A percentile compares a stretch with the other conserved stretches of the same genome.
Conservation (phyloP, 1,284 basidiomycete species). For the Amylostereum areolatum region DNA sequence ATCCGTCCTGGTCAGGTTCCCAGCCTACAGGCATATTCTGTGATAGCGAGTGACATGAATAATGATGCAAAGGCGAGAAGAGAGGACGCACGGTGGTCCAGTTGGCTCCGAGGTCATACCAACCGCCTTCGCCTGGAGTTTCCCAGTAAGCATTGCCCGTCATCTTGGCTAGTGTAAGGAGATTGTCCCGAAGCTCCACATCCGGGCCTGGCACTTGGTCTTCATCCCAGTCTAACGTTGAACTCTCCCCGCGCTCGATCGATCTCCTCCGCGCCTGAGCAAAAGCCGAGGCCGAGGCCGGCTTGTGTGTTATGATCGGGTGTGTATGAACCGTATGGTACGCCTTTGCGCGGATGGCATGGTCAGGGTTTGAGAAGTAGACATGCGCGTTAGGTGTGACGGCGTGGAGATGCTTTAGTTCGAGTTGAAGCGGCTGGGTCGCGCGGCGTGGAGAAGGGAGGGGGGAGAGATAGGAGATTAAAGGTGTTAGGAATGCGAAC, state of each 20-base stretch:
- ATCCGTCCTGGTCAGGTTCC: conserved; percentile 82
- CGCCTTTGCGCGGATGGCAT: too few relatives aligned
- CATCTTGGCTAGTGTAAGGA: conserved; percentile 90
- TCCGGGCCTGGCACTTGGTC: conserved; percentile 63
- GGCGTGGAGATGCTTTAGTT: too few relatives aligned
- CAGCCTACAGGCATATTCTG: conserved; percentile 88
- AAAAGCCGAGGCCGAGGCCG: conserved; percentile 48
- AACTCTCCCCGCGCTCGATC: conserved; percentile 40
- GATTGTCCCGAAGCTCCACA: conserved; percentile 68
- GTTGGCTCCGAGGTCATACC: conserved; percentile 69
- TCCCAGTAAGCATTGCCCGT: conserved; percentile 84
- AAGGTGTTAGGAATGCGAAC: too few relatives aligned
- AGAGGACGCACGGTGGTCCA: conserved; percentile 61
- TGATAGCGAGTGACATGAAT: not conserved
- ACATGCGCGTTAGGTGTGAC: too few relatives aligned
- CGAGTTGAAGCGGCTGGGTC: too few relatives aligned
- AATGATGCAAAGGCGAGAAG: conserved; percentile 2
- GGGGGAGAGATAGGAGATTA: too few relatives aligned
- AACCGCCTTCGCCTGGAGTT: conserved; percentile 49
- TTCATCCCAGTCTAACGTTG: conserved; percentile 53
- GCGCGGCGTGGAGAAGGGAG: too few relatives aligned
- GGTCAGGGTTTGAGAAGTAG: too few relatives aligned
- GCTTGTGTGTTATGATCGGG: conserved; percentile 35
- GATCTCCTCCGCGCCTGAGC: conserved; percentile 45
- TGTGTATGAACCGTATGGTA: too few relatives aligned